These are phyloP conservation scores for Lentinus polychrous DNA, from an alignment of 1,284 basidiomycete genomes.

Conservation along the genomic window DNA sequence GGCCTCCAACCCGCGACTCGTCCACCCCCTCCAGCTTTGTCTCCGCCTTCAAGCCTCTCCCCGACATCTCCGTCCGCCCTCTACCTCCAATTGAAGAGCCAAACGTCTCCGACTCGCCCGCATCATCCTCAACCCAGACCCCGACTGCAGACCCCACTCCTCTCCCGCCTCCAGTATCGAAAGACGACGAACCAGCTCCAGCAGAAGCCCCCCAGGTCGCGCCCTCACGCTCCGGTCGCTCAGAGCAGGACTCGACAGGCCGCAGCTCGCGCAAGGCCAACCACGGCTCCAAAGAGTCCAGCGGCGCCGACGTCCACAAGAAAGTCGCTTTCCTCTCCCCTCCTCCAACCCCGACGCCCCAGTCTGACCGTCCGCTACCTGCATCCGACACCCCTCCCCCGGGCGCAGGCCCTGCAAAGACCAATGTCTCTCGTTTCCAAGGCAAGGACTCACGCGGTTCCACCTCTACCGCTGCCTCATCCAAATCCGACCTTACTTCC, in stretches of 20 bases:
- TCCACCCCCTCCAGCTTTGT: slow-evolving; percentile 40
- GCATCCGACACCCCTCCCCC: slow-evolving; percentile 32
- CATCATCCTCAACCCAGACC: slow-evolving; percentile 29
- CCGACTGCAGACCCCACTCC: slow-evolving; percentile 20
- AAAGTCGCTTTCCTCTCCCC: slow-evolving; percentile 82
- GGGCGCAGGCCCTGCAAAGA: slow-evolving; percentile 40
- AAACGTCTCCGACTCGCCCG: slow-evolving; percentile 19
- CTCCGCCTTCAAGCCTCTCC: slow-evolving; percentile 59
- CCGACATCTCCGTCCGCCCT: slow-evolving; percentile 49
- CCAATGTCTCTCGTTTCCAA: slow-evolving; percentile 68
- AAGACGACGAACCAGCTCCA: slow-evolving; percentile 20
- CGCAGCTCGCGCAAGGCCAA: slow-evolving; percentile 48
- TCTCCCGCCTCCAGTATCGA: slow-evolving; percentile 14
- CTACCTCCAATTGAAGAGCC: slow-evolving; percentile 43
- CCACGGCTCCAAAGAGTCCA: slow-evolving; percentile 28
- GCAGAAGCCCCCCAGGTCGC: slow-evolving; percentile 28
- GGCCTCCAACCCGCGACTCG: slow-evolving; percentile 43
- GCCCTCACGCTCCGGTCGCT: slow-evolving; percentile 21
- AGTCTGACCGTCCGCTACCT: slow-evolving; percentile 29
- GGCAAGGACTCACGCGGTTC: slow-evolving; percentile 66
- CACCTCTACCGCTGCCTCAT: slow-evolving; percentile 46
- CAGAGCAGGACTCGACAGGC: slow-evolving; percentile 39
- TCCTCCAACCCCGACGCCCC: slow-evolving; percentile 51
- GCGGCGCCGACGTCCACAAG: slow-evolving; percentile 52
- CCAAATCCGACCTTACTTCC: slow-evolving; percentile 34